Base-by-base conservation (phyloP, 2,329 filamentous ascomycete species). In the Claviceps paspali region DNA sequence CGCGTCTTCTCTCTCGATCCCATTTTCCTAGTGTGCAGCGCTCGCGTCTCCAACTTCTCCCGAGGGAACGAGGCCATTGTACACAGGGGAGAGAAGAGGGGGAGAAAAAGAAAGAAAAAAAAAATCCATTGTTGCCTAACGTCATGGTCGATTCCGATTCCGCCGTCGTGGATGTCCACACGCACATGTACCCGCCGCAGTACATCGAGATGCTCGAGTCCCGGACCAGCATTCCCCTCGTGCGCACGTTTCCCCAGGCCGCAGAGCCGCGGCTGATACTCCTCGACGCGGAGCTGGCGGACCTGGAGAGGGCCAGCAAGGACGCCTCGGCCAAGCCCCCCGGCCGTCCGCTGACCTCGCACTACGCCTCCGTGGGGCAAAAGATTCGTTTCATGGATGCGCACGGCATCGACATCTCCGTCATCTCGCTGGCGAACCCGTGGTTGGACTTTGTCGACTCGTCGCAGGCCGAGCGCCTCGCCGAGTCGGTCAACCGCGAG, bases 371-470 rank as follows among this genome's bases (percentile, higher is more conserved):
- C 31, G 77, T 93, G 40, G 61, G 66, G 12, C 69, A 83, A 48
- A 95, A 94, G 52, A 67, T 94, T 11, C 68, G 74, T 34, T 94
- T 95, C 61, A 95, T 95, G 87, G 70, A 85, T 54, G 72, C 68
- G 12, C 87, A 95, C 60, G 64, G 64, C 37, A 94, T 95, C 54
- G 72, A 81, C 56, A 76, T 80, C 45, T 91, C 82, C 1, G 82
- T 94, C 35, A 76, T 95, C 44, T 91, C 83, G 1, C 74, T 94
- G 17, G 87, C 87, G 11, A 95, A 95, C 52, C 87, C 87, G 0
- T 95, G 87, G 87, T 70, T 95, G 2, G 87, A 95, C 58, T 95
- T 93, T 52, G 60, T 94, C 0, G 53, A 64, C 8, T 52, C 73
- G 0, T 54, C 63, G 4, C 71, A 79, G 45, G 81, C 82, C 0